These are phyloP conservation scores for Saccharomyces hybrid DNA, from an alignment of 1,139 yeast species.

Conservation along the genomic window DNA sequence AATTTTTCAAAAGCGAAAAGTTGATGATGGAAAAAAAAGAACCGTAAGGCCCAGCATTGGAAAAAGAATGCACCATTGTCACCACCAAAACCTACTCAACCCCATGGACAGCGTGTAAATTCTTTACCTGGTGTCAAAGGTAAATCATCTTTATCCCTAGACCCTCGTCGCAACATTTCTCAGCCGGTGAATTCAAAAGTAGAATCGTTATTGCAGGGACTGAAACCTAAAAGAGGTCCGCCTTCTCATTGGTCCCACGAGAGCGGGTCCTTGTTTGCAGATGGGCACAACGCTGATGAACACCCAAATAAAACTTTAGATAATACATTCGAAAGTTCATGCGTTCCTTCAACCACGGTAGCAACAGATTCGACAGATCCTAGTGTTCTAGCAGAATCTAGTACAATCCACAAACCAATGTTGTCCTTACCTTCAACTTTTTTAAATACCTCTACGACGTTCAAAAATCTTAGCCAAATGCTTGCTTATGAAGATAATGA, in stretches of 20 bases:
- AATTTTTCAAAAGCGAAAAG: neutral
- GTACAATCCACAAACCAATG: slow-evolving; percentile 18
- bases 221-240: neutral
- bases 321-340: neutral
- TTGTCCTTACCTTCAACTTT: slow-evolving; percentile 21
- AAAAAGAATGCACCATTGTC: neutral
- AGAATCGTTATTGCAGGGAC: slow-evolving; percentile 11
- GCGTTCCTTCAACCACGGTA: neutral
- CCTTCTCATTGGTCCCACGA: neutral
- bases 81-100: neutral
- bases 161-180: slow-evolving; percentile 27
- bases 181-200: slow-evolving; percentile 18
- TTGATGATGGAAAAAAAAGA: neutral
- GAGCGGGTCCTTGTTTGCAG: neutral
- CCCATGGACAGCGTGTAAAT: neutral
- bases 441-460: slow-evolving; percentile 24
- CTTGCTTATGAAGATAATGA: slow-evolving; percentile 11
- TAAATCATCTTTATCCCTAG: slow-evolving; percentile 10
- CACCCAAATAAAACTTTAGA: neutral
- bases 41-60: neutral
- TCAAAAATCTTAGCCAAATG: slow-evolving; percentile 22
- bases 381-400: slow-evolving; percentile 28
- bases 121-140: neutral
- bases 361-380: slow-evolving; percentile 8
- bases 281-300: neutral